Conservation (phyloP, 2,329 filamentous ascomycete species). For the Exserohilum rostratum region DNA sequence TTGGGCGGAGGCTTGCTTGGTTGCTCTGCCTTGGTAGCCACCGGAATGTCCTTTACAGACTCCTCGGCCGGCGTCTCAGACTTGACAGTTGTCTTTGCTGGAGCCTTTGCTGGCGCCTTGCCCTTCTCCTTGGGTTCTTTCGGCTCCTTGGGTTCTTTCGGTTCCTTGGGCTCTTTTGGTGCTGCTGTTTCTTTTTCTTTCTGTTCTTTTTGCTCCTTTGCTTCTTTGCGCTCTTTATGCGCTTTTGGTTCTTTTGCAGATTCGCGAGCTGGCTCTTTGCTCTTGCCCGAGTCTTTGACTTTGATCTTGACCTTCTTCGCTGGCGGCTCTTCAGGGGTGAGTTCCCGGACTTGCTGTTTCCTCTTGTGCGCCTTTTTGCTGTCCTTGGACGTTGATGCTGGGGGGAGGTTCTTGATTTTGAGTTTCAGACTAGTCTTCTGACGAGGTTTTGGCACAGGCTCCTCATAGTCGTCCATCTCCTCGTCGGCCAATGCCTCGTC, state of each 20-base stretch:
- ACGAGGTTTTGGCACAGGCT: conserved; percentile 35
- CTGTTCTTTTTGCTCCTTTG: conserved; percentile 20
- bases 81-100: conserved; percentile 32
- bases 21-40: conserved; percentile 31
- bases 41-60: conserved; percentile 32
- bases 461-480: conserved; percentile 50
- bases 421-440: conserved; percentile 39
- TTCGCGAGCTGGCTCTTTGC: conserved; percentile 15
- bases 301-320: conserved; percentile 35
- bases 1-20: conserved; percentile 31
- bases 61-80: conserved; percentile 38
- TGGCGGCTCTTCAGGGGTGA: conserved; percentile 35
- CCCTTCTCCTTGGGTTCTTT: conserved; percentile 30
- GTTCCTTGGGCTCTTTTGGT: conserved; percentile 22
- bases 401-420: conserved; percentile 36
- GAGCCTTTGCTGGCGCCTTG: conserved; percentile 31
- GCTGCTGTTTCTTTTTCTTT: conserved; percentile 26
- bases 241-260: conserved; percentile 19
- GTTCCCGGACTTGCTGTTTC: conserved; percentile 32
- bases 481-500: conserved; percentile 36
- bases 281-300: conserved; percentile 15
- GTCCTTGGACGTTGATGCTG: conserved; percentile 23
- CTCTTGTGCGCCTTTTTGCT: conserved; percentile 35
- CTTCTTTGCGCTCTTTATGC: conserved; percentile 16
- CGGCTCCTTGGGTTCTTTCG: conserved; percentile 27